A percentile compares a stretch with the other conserved stretches of the same genome.
phyloP scores from a whole-genome alignment of 768 basidiomycete species.

The Tephrocybe sp. region DNA sequence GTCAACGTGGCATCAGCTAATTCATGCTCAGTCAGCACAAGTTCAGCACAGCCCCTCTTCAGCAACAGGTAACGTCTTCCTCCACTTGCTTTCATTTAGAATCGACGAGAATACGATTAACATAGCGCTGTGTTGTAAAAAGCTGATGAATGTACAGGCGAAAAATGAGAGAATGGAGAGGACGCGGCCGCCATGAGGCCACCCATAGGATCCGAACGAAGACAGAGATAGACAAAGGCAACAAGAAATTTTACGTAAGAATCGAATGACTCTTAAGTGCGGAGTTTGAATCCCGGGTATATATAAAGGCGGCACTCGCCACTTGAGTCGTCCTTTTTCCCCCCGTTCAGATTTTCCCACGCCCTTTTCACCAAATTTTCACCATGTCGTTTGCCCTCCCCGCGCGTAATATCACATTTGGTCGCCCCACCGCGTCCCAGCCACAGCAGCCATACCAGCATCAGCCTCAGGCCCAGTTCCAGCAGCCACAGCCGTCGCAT shows the following conservation, averaged over 20 bases:
- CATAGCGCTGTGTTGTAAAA: background rate
- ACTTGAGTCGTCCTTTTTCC: slow-evolving; percentile 27
- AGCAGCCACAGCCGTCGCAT: slow-evolving; percentile 40
- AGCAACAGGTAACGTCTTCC: background rate
- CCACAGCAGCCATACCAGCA: slow-evolving; percentile 40
- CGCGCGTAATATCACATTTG: slow-evolving; percentile 78
- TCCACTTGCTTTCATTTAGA: background rate
- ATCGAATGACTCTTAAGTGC: slow-evolving; percentile 34
- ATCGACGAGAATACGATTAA: background rate
- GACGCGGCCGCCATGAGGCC: background rate
- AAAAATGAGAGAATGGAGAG: background rate
- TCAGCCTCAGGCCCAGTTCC: slow-evolving; percentile 41
- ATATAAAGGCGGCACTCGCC: slow-evolving; percentile 42
- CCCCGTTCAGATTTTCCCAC: slow-evolving; percentile 44
- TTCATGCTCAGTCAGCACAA: background rate
- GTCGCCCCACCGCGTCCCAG: slow-evolving; percentile 51
- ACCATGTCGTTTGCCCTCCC: slow-evolving; percentile 67
- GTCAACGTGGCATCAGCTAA: slow-evolving; percentile 1
- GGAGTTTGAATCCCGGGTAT: slow-evolving; percentile 43
- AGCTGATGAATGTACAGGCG: too few relatives aligned
- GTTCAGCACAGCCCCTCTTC: background rate
- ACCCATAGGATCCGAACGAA: slow-evolving; percentile 16
- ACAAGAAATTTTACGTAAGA: slow-evolving; percentile 43
- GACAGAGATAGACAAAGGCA: slow-evolving; percentile 34
- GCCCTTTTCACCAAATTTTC: slow-evolving; percentile 30